Base-by-base conservation (phyloP, 768 basidiomycete species). In the Mycena kentingensis region DNA sequence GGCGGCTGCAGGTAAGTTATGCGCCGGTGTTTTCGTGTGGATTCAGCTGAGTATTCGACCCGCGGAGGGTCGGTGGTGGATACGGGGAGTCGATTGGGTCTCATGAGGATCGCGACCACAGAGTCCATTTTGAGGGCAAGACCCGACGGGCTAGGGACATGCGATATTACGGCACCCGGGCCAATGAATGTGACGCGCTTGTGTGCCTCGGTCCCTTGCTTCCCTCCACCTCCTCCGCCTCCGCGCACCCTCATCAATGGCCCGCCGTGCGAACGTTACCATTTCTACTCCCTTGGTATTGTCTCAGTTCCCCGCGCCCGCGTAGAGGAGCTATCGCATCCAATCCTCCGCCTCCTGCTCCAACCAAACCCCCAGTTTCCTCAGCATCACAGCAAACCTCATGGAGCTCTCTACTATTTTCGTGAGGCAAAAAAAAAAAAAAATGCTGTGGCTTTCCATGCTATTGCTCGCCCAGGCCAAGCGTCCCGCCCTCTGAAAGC, bases 381-480 rank as follows among this genome's bases (percentile, higher is more conserved):
- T 90, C 64, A 88, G 84, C 61, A 77, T 90, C 51, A 88, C 87
- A 46, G 87, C 80, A 71, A 92, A 92, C 65, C 80, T 87, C 57
- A 79, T 90, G 57, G 89, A 91, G 68, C 84, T 92, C 67, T 82
- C 80, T 65, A 70, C 88, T 44, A 88, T 90, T 60, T 85, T 83
- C 31, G 84, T 87, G 57, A n/a, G n/a, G n/a, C n/a, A n/a, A n/a
- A n/a, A n/a, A n/a, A n/a, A n/a, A 75, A 81, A 49, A 70, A 73
- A 53, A 64, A 73, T 51, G 75, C 87, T 15, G 62, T 71, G 12
- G 83, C 85, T 57, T 88, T 89, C 58, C 81, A 83, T 60, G 68
- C 72, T 8, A 77, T 85, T 60, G 84, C 85, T 8, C 69, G 78
- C 26, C 79, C 72, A 46, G 86, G 87, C 60, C 72, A 49, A 47